Percentiles rank a stretch among this genome's conserved stretches.
phyloP scores from a whole-genome alignment of 2,329 filamentous ascomycete species.

The Fusarium equiseti region DNA sequence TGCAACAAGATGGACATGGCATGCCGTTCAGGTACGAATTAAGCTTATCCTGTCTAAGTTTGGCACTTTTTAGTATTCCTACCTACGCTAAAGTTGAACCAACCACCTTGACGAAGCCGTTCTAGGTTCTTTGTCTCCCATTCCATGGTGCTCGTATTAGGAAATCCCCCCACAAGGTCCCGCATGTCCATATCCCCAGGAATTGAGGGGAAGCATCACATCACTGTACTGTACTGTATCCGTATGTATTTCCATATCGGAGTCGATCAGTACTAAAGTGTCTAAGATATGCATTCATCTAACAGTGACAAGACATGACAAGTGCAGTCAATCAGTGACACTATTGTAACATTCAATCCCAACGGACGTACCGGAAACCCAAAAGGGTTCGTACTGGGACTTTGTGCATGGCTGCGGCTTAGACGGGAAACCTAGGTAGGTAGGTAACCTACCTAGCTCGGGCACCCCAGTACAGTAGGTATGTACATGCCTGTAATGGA shows the following conservation, averaged over 20 bases:
- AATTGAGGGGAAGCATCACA: slow-evolving; percentile 14
- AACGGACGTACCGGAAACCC: neutral
- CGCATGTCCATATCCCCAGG: neutral
- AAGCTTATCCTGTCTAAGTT: slow-evolving; percentile 32
- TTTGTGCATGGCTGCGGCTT: slow-evolving; percentile 12
- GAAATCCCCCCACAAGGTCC: slow-evolving; percentile 20
- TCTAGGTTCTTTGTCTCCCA: slow-evolving; percentile 12
- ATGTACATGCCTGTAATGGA: neutral
- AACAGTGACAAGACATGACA: neutral
- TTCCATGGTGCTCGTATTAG: slow-evolving; percentile 37
- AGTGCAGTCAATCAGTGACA: neutral
- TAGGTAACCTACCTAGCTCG: neutral
- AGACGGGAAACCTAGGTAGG: neutral
- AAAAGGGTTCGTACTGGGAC: neutral
- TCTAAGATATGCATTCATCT: slow-evolving; percentile 10
- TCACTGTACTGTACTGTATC: neutral
- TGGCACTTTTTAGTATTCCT: slow-evolving; percentile 2
- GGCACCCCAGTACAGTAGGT: neutral
- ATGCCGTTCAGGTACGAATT: slow-evolving; percentile 11
- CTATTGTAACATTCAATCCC: neutral
- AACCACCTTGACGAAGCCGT: slow-evolving; percentile 16
- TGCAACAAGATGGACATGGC: slow-evolving; percentile 1
- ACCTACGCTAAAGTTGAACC: slow-evolving; percentile 17
- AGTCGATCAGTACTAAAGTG: slow-evolving; percentile 1
- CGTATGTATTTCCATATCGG: neutral